phyloP scores from a whole-genome alignment of 2,329 filamentous ascomycete species.

The Fusarium sp. region DNA sequence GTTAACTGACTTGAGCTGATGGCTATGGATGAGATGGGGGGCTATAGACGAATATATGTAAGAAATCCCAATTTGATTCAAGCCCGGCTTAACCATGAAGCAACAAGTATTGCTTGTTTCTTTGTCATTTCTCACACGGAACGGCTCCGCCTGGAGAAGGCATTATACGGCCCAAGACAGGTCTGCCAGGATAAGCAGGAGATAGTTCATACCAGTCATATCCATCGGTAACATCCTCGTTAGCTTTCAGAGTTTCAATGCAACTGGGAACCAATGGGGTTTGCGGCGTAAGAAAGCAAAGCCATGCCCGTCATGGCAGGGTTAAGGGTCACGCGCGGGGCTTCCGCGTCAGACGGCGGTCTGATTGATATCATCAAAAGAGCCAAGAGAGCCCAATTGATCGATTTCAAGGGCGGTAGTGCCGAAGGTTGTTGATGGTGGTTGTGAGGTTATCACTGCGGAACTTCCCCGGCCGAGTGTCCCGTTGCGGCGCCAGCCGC shows the following conservation, averaged over 20 bases:
- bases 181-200: constrained; percentile 23
- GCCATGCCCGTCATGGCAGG: constrained; percentile 36
- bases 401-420: constrained; percentile 35
- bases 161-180: constrained; percentile 41
- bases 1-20: constrained; percentile 11
- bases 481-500: constrained; percentile 50
- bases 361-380: constrained; percentile 43
- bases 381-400: constrained; percentile 27
- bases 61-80: constrained; percentile 31
- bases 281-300: constrained; percentile 34
- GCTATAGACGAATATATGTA: constrained; percentile 35
- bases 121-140: constrained; percentile 39
- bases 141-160: constrained; percentile 42
- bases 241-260: constrained; percentile 16
- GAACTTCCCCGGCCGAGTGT: constrained; percentile 44
- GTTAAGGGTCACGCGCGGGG: constrained; percentile 40
- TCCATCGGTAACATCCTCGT: constrained; percentile 29
- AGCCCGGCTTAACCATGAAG: constrained; percentile 38
- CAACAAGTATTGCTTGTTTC: constrained; percentile 18
- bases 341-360: constrained; percentile 38
- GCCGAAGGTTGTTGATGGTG: constrained; percentile 35
- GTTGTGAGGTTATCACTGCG: constrained; percentile 41
- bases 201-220: constrained; percentile 12
- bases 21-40: constrained; percentile 14
- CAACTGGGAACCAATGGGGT: constrained; percentile 33